phyloP scores from a whole-genome alignment of 2,329 filamentous ascomycete genomes.

The Plectosphaerella cucumerina region DNA sequence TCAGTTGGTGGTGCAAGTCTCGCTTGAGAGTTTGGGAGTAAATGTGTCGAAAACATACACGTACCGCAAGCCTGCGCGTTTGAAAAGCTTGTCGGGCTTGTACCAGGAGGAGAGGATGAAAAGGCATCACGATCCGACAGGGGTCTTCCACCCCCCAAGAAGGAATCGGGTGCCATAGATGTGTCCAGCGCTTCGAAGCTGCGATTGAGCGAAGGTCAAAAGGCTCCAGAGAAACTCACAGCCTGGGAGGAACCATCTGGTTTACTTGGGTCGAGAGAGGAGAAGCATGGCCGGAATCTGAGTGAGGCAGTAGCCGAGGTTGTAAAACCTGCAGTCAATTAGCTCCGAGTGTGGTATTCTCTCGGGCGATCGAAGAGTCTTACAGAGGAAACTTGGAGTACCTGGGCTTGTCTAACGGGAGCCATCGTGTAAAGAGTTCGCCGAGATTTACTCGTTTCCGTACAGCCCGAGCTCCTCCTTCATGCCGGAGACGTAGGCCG shows the following conservation, averaged over 20 bases:
- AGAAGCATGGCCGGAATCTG: constrained; percentile 12
- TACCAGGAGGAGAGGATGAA: constrained; percentile 24
- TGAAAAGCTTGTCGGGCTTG: constrained; percentile 31
- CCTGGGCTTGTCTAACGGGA: neutral
- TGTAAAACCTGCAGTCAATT: constrained; percentile 13
- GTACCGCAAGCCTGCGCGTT: constrained; percentile 42
- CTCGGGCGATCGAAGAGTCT: neutral
- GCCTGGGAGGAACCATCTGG: constrained; percentile 15
- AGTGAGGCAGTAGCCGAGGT: constrained; percentile 12
- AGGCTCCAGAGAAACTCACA: constrained; percentile 17
- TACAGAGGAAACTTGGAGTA: neutral
- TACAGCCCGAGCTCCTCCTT: constrained; percentile 26
- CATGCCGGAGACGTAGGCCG: constrained; percentile 35
- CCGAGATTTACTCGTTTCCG: constrained; percentile 23
- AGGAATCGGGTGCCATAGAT: constrained; percentile 24
- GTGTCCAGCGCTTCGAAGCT: constrained; percentile 17
- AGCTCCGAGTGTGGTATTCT: constrained; percentile 3
- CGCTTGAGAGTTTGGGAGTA: neutral
- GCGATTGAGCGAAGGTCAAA: constrained; percentile 16
- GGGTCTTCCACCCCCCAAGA: constrained; percentile 18
- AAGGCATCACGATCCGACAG: constrained; percentile 9
- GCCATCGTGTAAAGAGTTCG: constrained; percentile 17
- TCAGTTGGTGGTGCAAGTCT: neutral
- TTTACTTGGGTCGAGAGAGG: constrained; percentile 12
- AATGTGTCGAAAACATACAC: constrained; percentile 24